Conservation (phyloP, 2,329 filamentous ascomycete species). For the Colletotrichum lupini region DNA sequence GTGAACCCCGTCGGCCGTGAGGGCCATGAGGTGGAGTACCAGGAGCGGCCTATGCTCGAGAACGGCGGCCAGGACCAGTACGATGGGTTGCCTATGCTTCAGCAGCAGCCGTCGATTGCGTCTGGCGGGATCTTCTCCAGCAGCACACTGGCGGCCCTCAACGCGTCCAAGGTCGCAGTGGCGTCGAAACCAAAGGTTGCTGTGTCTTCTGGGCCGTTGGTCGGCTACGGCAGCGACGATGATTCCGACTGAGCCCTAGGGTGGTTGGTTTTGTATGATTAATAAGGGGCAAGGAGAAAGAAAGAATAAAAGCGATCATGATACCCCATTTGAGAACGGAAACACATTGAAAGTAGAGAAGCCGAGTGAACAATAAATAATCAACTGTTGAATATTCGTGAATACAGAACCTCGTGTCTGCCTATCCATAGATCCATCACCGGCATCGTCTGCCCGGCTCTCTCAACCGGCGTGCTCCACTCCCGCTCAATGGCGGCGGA, state of each 20-base stretch:
- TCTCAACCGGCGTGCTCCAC: constrained; percentile 68
- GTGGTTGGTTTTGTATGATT: constrained; percentile 76
- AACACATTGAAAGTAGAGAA: constrained; percentile 17
- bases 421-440: constrained; percentile 87
- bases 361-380: constrained; percentile 1
- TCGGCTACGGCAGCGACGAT: constrained; percentile 88
- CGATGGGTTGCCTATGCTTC: constrained; percentile 33
- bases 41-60: constrained; percentile 69
- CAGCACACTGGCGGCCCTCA: constrained; percentile 83
- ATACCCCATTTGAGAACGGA: constrained; percentile 34
- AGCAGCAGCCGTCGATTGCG: constrained; percentile 48
- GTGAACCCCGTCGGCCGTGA: constrained; percentile 69
- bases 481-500: constrained; percentile 67
- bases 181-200: constrained; percentile 65
- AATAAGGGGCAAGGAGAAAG: constrained; percentile 46
- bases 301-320: constrained; percentile 24
- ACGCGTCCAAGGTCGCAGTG: constrained; percentile 65
- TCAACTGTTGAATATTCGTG: constrained; percentile 87
- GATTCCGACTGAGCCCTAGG: constrained; percentile 49
- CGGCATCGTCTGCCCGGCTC: constrained; percentile 80
- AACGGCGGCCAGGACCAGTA: constrained; percentile 50
- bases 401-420: constrained; percentile 85
- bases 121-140: constrained; percentile 81
- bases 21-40: constrained; percentile 72
- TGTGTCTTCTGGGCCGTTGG: constrained; percentile 75